Percentiles rank a stretch among this genome's conserved stretches.
Evolutionary conservation across 148 eudicot species (phyloP).

Genomic region (Mesembryanthemum crystallinum): DNA sequence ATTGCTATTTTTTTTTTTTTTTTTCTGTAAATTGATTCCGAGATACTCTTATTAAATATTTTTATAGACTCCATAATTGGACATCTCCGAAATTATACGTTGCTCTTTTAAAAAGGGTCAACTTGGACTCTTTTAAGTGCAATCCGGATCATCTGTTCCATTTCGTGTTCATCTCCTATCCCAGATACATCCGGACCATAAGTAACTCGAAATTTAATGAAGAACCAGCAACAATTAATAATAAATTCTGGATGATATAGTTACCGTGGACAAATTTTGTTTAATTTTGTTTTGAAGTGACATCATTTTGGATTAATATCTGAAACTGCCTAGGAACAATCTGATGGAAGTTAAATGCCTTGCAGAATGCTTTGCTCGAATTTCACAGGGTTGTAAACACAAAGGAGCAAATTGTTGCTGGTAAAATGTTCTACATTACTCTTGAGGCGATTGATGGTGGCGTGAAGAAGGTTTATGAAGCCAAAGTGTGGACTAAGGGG

Average conservation of each 20-base stretch:
- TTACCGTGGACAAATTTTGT: not conserved
- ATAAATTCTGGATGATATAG: not conserved
- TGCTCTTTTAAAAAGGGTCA: not conserved
- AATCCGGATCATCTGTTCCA: too few species aligned
- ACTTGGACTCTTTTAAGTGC: not conserved
- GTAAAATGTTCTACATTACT: conserved; percentile 53
- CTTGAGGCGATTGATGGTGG: conserved; percentile 52
- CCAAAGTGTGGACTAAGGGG: conserved; percentile 65
- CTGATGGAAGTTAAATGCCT: conserved; percentile 8
- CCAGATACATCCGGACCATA: too few species aligned
- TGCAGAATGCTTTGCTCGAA: conserved; percentile 52
- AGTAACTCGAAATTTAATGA: not conserved
- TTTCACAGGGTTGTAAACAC: conserved; percentile 48
- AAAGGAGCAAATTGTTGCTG: conserved; percentile 58
- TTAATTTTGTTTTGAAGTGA: not conserved
- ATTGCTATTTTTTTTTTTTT: not conserved
- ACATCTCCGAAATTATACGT: not conserved
- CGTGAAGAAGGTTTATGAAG: conserved; percentile 48
- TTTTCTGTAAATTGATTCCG: not conserved
- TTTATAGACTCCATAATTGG: too few species aligned
- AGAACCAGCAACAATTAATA: not conserved
- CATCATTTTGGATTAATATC: not conserved
- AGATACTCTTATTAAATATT: not conserved
- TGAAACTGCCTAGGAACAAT: not conserved
- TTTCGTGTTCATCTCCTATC: too few species aligned